These are phyloP conservation scores for Curvularia sp. DNA, from an alignment of 2,329 filamentous ascomycete species.

Conservation along the genomic window DNA sequence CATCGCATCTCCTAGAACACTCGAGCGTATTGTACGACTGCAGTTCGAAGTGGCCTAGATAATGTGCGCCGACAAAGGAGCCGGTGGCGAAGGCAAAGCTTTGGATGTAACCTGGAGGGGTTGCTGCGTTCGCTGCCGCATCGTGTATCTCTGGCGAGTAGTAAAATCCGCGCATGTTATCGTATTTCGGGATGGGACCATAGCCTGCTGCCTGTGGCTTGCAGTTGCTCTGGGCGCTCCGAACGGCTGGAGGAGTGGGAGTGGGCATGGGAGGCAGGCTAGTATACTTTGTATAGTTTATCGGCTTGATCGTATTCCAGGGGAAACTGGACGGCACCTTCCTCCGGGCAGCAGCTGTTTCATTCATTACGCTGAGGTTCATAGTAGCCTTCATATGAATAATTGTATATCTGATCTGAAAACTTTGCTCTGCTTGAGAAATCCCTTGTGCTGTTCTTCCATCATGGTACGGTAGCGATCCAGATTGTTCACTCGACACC, in stretches of 20 bases:
- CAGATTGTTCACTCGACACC: background rate
- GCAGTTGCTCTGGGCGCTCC: slow-evolving; percentile 7
- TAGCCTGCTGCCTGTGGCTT: background rate
- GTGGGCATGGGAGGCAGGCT: background rate
- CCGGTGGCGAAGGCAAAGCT: background rate
- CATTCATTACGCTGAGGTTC: background rate
- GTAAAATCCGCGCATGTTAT: slow-evolving; percentile 4
- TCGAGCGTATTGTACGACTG: slow-evolving; percentile 1
- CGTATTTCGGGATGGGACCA: background rate
- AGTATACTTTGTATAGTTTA: background rate
- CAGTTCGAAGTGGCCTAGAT: slow-evolving; percentile 11
- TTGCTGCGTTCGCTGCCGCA: background rate
- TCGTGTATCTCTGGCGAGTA: background rate
- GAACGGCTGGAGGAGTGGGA: background rate
- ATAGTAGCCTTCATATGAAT: background rate
- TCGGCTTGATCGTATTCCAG: background rate
- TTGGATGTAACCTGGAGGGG: background rate
- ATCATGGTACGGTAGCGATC: slow-evolving; percentile 2
- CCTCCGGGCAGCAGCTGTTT: background rate
- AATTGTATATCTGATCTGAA: background rate
- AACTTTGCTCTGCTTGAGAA: background rate
- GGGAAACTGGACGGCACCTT: background rate
- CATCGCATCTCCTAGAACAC: slow-evolving; percentile 5
- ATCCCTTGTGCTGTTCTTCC: background rate
- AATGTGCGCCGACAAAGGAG: slow-evolving; percentile 1